phyloP scores from a whole-genome alignment of 441 rosid genomes.

The Erodium chrysanthum region DNA sequence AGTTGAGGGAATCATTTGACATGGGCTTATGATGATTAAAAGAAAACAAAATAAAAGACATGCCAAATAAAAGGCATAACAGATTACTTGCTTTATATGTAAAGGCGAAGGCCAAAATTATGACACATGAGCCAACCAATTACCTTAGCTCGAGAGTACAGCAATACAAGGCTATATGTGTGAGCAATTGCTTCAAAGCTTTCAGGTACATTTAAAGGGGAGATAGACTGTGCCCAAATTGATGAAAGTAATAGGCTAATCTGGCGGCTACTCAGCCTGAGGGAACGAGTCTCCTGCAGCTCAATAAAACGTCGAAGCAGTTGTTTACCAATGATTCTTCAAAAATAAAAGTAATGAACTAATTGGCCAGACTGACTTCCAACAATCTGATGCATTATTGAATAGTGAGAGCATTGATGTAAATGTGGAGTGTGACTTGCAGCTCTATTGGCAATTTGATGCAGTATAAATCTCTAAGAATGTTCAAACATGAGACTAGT shows the following conservation, averaged over 20 bases:
- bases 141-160: constrained; percentile 74
- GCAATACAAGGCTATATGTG: constrained; percentile 64
- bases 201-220: constrained; percentile 65
- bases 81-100: neutral
- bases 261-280: constrained; percentile 82
- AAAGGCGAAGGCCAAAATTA: constrained; percentile 1
- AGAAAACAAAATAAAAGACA: neutral
- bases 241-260: constrained; percentile 75
- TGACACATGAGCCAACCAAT: constrained; percentile 8
- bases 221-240: constrained; percentile 85
- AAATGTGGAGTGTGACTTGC: neutral
- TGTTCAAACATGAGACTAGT: neutral
- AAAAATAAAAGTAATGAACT: constrained; percentile 8
- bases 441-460: no score
- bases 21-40: neutral
- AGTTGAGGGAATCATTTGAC: constrained; percentile 2
- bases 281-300: constrained; percentile 50
- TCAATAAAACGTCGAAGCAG: constrained; percentile 16
- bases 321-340: constrained; percentile 8
- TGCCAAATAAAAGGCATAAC: constrained; percentile 7
- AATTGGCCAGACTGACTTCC: constrained; percentile 9
- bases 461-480: neutral
- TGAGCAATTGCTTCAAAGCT: constrained; percentile 91
- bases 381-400: constrained; percentile 11
- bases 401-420: constrained; percentile 3